Evolutionary conservation across 208 protist genomes (phyloP).

Genomic region (Trypanosoma cruzi): DNA sequence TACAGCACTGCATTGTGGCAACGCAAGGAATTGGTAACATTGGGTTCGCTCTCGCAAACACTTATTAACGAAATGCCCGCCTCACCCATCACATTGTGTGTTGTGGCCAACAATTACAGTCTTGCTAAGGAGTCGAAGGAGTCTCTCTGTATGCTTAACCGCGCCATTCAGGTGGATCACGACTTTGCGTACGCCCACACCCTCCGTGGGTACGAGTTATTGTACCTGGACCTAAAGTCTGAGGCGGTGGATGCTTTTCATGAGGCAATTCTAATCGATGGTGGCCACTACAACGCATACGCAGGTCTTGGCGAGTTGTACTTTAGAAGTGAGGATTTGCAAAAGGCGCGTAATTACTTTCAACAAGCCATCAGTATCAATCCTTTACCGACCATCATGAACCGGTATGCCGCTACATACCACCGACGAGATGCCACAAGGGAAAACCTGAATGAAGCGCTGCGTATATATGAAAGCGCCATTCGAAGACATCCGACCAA

Average conservation of each 20-base stretch:
- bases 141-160: constrained; percentile 94
- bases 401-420: constrained; percentile 74
- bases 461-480: constrained; percentile 70
- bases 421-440: constrained; percentile 47
- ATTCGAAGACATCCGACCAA: constrained; percentile 83
- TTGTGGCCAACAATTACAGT: constrained; percentile 95
- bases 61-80: constrained; percentile 88
- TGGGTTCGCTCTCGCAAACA: constrained; percentile 89
- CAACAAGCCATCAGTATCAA: constrained; percentile 88
- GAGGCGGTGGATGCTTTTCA: constrained; percentile 92
- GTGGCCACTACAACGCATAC: constrained; percentile 96
- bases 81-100: constrained; percentile 89
- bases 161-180: constrained; percentile 89
- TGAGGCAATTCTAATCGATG: constrained; percentile 89
- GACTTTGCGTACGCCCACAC: constrained; percentile 94
- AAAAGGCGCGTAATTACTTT: constrained; percentile 92
- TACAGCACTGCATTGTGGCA: constrained; percentile 98
- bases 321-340: constrained; percentile 90
- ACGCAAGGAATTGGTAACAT: constrained; percentile 72
- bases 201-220: constrained; percentile 95
- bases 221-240: constrained; percentile 93
- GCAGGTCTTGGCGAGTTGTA: constrained; percentile 95
- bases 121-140: constrained; percentile 94
- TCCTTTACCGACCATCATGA: constrained; percentile 67
- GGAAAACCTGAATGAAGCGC: constrained; percentile 60